Evolutionary conservation across 306 rosid species (phyloP), one percentile per base, ranked within the genome.

Genomic region (Macrotyloma uniflorum): DNA sequence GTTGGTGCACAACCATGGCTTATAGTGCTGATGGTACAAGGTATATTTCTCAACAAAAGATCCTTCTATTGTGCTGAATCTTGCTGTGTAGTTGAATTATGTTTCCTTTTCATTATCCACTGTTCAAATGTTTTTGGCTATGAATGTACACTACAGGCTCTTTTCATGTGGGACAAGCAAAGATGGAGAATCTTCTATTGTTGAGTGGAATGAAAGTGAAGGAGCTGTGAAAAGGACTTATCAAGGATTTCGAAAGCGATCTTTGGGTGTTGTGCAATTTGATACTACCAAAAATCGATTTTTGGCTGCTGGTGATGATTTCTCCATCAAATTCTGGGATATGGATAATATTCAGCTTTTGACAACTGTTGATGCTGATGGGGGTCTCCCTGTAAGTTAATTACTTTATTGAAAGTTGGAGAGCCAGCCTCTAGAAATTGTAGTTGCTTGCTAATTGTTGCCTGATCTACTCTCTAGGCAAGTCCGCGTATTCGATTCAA

Each of bases 131-230:
- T 61, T 78, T 24, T 75, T 71, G 19, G 46, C 69, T 15, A 55
- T 18, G 66, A 53, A 19, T 55, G 74, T 79, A 30, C 68, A 6
- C 75, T 85, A 54, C 74, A 93, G 99, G 89, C 98, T 95, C 58
- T 95, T 95, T 83, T 95, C 99, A 57, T 95, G 99, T 40, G 99
- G 99, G 65, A 95, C 99, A 40, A 91, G 93, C 84, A 91, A 91
- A 84, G 99, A 91, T 0, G 99, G 99, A 43, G 96, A 91, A 36
- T 95, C 99, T n/a, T 88, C 87, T 70, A 91, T 95, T 83, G 99
- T 91, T 83, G 98, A 95, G 83, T 95, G 98, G 98, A 95, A 95
- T 83, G 98, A 93, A 83, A 89, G 93, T 79, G 99, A 93, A 87
- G 98, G 98, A 59, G 97, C 93, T 24, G 95, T 95, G 38, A 91